phyloP scores from a whole-genome alignment of 2,329 filamentous ascomycete genomes.

The Teratosphaeriaceae sp. region DNA sequence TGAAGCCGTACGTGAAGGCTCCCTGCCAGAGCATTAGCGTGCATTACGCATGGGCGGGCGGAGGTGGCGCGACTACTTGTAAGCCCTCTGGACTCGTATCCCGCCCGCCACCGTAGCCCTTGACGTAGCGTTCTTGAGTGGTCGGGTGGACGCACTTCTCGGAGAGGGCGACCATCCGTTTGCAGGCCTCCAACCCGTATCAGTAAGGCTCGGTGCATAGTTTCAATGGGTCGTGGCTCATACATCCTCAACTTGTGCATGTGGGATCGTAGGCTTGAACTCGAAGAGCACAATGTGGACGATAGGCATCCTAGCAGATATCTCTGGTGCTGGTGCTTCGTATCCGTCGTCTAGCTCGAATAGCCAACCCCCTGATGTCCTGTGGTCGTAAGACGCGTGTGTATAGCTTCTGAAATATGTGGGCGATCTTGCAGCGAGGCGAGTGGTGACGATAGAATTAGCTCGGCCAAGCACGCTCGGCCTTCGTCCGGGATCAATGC shows the following conservation, averaged over 20 bases:
- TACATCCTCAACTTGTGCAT: slow-evolving; percentile 52
- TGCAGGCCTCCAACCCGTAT: no score
- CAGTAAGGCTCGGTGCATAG: no score
- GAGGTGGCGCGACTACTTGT: slow-evolving; percentile 41
- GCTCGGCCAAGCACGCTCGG: background rate
- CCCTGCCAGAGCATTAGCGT: slow-evolving; percentile 30
- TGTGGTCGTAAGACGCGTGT: background rate
- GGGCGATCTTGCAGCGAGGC: background rate
- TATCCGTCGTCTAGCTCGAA: background rate
- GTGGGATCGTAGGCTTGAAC: slow-evolving; percentile 49
- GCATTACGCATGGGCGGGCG: background rate
- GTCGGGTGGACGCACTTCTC: slow-evolving; percentile 54
- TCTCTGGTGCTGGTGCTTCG: slow-evolving; percentile 11
- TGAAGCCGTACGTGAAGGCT: slow-evolving; percentile 62
- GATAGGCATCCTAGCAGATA: slow-evolving; percentile 47
- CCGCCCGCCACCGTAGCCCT: slow-evolving; percentile 50
- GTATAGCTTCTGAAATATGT: background rate
- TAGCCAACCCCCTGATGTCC: slow-evolving; percentile 5
- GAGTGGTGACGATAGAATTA: slow-evolving; percentile 2
- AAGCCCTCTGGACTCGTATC: slow-evolving; percentile 57
- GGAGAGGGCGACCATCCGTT: slow-evolving; percentile 51
- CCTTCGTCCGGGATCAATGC: background rate
- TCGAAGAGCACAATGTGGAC: slow-evolving; percentile 64
- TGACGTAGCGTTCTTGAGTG: slow-evolving; percentile 55
- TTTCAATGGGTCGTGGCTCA: no score